Evolutionary conservation across 1,284 basidiomycete species (phyloP), one percentile per base, ranked within the genome.

Genomic region (Apiotrichum brassicae): DNA sequence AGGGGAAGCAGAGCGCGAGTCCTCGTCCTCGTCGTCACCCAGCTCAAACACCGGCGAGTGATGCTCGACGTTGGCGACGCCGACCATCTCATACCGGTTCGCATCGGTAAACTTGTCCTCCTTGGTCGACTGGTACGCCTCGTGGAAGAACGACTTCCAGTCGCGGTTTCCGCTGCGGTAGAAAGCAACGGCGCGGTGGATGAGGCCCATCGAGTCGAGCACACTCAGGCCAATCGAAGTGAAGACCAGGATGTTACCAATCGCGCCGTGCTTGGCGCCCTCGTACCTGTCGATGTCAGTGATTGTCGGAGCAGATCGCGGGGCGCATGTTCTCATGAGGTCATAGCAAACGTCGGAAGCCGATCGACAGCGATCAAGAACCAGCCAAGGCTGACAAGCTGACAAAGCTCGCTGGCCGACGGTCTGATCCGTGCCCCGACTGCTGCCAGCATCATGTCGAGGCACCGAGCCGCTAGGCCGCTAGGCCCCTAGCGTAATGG

Each of bases 11-110:
- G 32, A 45, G 18, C 49, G 47, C 23, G 28, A 43, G 32, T 53
- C 43, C 45, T 55, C 54, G 9, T 61, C 59, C 4, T 58, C 63
- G 25, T 63, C 60, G 11, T 58, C 63, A n/a, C 57, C 57, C n/a
- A 60, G 30, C 51, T 28, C 22, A 37, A 60, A 64, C n/a, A 67
- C 54, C 3, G 44, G 37, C 3, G 23, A 4, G 28, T 39, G 32
- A 12, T 41, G 33, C 8, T 46, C 47, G 28, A 53, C 42, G 26
- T 56, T 58, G 11, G 56, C 52, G 6, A 64, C 37, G 1, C 68
- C 63, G 30, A 66, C 57, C 65, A 69, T 66, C 52, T 68, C 65
- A 46, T 68, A 66, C 22, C 57, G 51, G 40, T 49, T 57, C 14
- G 54, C 51, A 7, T 49, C 42, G n/a, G 36, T 28, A 38, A 37